These are phyloP conservation scores for Mrakia frigida DNA, from an alignment of 768 basidiomycete genomes.

Conservation along the genomic window DNA sequence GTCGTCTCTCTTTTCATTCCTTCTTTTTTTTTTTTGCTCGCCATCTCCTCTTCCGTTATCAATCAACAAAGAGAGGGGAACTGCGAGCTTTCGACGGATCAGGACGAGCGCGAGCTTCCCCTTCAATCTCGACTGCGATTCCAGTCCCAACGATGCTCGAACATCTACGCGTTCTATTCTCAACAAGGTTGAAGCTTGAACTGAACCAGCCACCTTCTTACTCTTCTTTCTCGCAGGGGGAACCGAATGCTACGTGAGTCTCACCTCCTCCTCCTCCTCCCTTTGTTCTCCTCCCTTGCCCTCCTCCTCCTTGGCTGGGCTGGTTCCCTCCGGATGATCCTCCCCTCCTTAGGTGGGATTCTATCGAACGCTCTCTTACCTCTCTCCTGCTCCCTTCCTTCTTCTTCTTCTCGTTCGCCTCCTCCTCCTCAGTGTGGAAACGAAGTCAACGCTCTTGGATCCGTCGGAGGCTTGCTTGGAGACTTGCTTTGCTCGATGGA, in stretches of 20 bases:
- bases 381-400: not conserved
- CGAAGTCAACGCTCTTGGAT: not conserved
- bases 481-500: not conserved
- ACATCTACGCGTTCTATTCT: too few relatives aligned
- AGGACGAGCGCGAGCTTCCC: too few relatives aligned
- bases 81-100: not conserved
- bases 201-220: not conserved
- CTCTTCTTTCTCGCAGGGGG: not conserved
- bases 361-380: not conserved
- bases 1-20: not conserved
- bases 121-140: too few relatives aligned
- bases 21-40: not conserved
- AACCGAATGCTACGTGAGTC: slow-evolving; percentile 7
- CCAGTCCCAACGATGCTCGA: too few relatives aligned
- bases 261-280: not conserved
- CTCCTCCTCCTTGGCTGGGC: not conserved
- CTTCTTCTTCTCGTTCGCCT: not conserved
- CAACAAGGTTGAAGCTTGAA: too few relatives aligned
- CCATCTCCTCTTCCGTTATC: not conserved
- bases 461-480: slow-evolving; percentile 2
- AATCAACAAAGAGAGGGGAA: not conserved
- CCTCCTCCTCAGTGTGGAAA: slow-evolving; percentile 7
- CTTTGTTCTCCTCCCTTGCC: not conserved
- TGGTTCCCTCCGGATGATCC: slow-evolving; percentile 13
- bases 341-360: not conserved